phyloP scores from a whole-genome alignment of 2,329 filamentous ascomycete genomes.

The Clarireedia homoeocarpa region DNA sequence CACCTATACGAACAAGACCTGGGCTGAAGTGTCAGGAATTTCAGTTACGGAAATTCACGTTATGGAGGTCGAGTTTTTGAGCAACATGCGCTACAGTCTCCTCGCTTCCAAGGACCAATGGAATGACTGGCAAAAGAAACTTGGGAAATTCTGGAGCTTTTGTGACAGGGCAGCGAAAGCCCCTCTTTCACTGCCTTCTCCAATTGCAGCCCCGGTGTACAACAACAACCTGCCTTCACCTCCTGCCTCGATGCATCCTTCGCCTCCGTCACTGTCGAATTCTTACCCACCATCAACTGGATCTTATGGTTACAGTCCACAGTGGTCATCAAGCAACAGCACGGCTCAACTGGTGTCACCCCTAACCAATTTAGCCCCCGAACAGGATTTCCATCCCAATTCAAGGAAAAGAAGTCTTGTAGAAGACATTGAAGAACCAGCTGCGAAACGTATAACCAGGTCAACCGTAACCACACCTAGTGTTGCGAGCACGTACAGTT shows the following conservation, averaged over 20 bases:
- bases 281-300: constrained; percentile 30
- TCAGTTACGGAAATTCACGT: constrained; percentile 92
- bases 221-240: constrained; percentile 42
- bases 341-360: constrained; percentile 28
- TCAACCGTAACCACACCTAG: constrained; percentile 5
- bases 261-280: constrained; percentile 35
- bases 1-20: constrained; percentile 99
- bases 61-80: constrained; percentile 99
- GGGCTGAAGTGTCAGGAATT: constrained; percentile 95
- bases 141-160: constrained; percentile 76
- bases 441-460: constrained; percentile 39
- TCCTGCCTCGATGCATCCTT: constrained; percentile 41
- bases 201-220: constrained; percentile 28
- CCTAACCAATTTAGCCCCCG: constrained; percentile 31
- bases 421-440: constrained; percentile 44
- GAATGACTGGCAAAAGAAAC: constrained; percentile 76
- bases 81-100: constrained; percentile 94
- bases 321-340: constrained; percentile 31
- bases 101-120: constrained; percentile 81
- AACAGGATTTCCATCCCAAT: constrained; percentile 29
- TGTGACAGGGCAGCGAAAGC: constrained; percentile 25
- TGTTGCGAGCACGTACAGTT: constrained; percentile 10
- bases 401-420: constrained; percentile 52
- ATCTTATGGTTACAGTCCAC: constrained; percentile 23
- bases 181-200: constrained; percentile 19